Percentiles rank a stretch among this genome's conserved stretches.
Evolutionary conservation across 2,329 filamentous ascomycete genomes (phyloP).

Genomic region (Nemania bipapillata): DNA sequence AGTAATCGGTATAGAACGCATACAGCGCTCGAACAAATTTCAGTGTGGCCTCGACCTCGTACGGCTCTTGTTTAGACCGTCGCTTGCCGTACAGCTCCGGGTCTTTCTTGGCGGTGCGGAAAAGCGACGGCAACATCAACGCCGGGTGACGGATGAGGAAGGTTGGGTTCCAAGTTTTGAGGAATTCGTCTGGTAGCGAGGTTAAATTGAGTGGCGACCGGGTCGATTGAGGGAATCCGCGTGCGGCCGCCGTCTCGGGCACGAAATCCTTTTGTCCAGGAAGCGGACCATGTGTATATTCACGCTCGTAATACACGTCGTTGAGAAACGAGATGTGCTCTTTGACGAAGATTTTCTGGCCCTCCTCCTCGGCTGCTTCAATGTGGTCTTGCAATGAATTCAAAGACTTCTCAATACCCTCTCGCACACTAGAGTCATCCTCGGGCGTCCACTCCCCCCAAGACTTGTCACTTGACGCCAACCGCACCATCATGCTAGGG

Average conservation of each 20-base stretch:
- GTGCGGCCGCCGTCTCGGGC: background rate
- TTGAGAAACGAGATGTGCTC: conserved; percentile 36
- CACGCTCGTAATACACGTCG: conserved; percentile 9
- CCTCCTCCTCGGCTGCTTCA: conserved; percentile 22
- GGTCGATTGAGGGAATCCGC: conserved; percentile 15
- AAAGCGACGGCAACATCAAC: conserved; percentile 37
- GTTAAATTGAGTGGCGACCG: conserved; percentile 36
- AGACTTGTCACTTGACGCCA: conserved; percentile 16
- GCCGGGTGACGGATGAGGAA: conserved; percentile 41
- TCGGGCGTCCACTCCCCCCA: conserved; percentile 20
- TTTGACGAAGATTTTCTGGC: conserved; percentile 35
- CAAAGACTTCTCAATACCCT: conserved; percentile 16
- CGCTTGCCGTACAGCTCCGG: conserved; percentile 23
- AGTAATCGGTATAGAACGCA: conserved; percentile 31
- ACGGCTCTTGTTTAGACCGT: conserved; percentile 25
- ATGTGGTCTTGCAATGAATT: conserved; percentile 33
- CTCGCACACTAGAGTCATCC: background rate
- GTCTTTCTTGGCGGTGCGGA: conserved; percentile 27
- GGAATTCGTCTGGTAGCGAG: conserved; percentile 35
- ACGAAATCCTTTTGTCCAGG: background rate
- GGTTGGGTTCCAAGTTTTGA: conserved; percentile 37
- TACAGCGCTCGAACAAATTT: conserved; percentile 28
- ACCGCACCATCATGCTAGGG: conserved; percentile 6
- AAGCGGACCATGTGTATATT: conserved; percentile 17
- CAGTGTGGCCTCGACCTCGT: conserved; percentile 29